Evolutionary conservation across 2,329 filamentous ascomycete species (phyloP).

Genomic region (Sordariomycetes sp.): DNA sequence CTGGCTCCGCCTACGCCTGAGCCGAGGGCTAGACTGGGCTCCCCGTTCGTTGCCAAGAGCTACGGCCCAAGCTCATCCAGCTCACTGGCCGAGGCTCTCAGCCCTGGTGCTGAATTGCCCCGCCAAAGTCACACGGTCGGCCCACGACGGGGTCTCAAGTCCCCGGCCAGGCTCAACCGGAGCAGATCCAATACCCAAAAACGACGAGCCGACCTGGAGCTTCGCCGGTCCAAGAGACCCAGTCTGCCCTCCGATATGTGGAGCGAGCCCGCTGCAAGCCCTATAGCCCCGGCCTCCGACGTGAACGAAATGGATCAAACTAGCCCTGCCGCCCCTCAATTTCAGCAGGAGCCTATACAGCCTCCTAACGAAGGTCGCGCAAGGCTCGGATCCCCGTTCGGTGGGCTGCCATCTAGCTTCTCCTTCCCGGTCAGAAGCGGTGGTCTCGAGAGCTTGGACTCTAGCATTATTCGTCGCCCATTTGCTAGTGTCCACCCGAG

Average conservation of each 20-base stretch:
- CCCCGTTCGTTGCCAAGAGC: slow-evolving; percentile 47
- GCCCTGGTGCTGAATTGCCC: slow-evolving; percentile 19
- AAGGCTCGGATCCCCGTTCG: slow-evolving; percentile 52
- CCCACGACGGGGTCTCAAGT: slow-evolving; percentile 39
- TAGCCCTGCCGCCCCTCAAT: too few species aligned
- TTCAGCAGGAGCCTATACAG: too few species aligned
- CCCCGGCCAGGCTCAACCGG: slow-evolving; percentile 39
- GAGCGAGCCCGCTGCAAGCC: slow-evolving; percentile 29
- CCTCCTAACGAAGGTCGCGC: slow-evolving; percentile 30
- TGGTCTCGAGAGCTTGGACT: slow-evolving; percentile 34
- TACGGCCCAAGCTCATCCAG: slow-evolving; percentile 54
- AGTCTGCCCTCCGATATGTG: slow-evolving; percentile 47
- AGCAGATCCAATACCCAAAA: slow-evolving; percentile 47
- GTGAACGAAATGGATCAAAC: slow-evolving; percentile 27
- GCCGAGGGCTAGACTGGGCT: slow-evolving; percentile 30
- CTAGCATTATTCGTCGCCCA: slow-evolving; percentile 35
- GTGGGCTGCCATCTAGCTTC: slow-evolving; percentile 39
- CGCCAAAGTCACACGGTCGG: slow-evolving; percentile 40
- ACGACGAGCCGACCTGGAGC: slow-evolving; percentile 39
- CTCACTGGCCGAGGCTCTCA: slow-evolving; percentile 29
- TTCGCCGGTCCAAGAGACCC: slow-evolving; percentile 40
- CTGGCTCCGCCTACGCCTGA: not conserved
- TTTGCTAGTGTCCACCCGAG: slow-evolving; percentile 50
- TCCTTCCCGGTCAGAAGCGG: slow-evolving; percentile 52
- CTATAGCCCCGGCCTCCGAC: slow-evolving; percentile 13